These are phyloP conservation scores for Santalum album DNA, from an alignment of 164 flowering plant genomes.

Conservation along the genomic window DNA sequence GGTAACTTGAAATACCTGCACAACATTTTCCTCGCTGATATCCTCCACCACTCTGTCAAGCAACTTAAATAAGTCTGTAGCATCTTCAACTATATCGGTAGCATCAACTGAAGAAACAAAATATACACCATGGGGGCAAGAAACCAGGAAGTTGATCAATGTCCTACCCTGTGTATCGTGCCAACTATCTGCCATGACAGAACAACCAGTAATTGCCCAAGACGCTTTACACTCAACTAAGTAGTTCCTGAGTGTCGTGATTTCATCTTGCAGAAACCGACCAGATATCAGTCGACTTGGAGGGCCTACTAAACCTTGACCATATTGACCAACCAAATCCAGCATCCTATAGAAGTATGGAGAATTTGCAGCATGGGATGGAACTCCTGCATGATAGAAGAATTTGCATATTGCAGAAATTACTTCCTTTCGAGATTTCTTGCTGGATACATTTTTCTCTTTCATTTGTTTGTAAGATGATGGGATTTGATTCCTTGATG, in stretches of 20 bases:
- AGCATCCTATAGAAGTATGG: conserved; percentile 69
- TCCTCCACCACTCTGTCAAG: conserved; percentile 71
- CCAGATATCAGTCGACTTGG: conserved; percentile 45
- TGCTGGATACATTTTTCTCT: conserved; percentile 6
- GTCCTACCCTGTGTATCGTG: conserved; percentile 47
- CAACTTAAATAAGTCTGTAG: conserved; percentile 45
- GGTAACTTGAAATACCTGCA: conserved; percentile 58
- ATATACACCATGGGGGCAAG: conserved; percentile 57
- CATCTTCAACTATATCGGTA: conserved; percentile 45
- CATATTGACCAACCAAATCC: conserved; percentile 65
- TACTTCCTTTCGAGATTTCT: conserved; percentile 17
- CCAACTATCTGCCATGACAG: conserved; percentile 78
- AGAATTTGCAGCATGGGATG: conserved; percentile 48
- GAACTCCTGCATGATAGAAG: conserved; percentile 26
- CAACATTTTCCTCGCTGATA: conserved; percentile 72
- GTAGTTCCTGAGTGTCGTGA: conserved; percentile 34
- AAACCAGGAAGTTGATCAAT: conserved; percentile 54
- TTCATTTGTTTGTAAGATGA: conserved; percentile 10
- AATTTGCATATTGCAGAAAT: conserved; percentile 24
- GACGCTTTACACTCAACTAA: conserved; percentile 50
- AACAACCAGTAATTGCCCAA: conserved; percentile 61
- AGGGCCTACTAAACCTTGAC: conserved; percentile 45
- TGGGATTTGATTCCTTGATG: conserved; percentile 8
- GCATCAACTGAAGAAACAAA: conserved; percentile 68
- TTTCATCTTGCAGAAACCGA: conserved; percentile 57